Conservation (phyloP, 2,329 filamentous ascomycete genomes). For the Leptographium flavum region DNA sequence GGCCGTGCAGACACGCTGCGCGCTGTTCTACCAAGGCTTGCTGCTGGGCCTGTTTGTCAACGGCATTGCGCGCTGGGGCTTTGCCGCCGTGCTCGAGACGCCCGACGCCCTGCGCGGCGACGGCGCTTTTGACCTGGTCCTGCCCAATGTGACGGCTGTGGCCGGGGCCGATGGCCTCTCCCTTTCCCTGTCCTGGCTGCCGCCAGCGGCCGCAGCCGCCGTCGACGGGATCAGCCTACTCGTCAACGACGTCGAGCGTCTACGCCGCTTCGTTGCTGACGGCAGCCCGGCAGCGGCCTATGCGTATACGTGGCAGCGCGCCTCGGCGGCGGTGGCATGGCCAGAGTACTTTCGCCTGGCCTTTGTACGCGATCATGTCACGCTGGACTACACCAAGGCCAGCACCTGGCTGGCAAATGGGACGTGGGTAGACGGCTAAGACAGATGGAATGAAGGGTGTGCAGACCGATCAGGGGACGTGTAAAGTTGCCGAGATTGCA, state of each 20-base stretch:
- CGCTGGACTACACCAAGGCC: constrained; percentile 61
- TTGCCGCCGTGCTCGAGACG: constrained; percentile 78
- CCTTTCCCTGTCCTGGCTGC: constrained; percentile 36
- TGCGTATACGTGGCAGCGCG: constrained; percentile 44
- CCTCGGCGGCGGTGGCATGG: constrained; percentile 28
- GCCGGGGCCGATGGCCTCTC: no score
- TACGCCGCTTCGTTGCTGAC: constrained; percentile 51
- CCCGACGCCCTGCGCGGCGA: constrained; percentile 55
- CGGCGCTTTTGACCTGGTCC: constrained; percentile 43
- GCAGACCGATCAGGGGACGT: no score
- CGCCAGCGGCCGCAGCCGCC: constrained; percentile 35
- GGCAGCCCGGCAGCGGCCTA: constrained; percentile 12
- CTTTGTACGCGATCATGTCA: constrained; percentile 50
- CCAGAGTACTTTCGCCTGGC: constrained; percentile 69
- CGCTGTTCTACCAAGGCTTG: constrained; percentile 76
- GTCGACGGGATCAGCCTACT: constrained; percentile 61
- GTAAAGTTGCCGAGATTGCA: no score
- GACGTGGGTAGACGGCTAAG: background rate
- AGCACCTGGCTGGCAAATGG: constrained; percentile 53
- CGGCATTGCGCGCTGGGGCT: constrained; percentile 87
- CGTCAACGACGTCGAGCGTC: constrained; percentile 76
- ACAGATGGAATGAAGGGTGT: no score
- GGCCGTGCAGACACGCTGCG: constrained; percentile 71
- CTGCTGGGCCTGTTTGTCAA: constrained; percentile 88
- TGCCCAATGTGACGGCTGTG: constrained; percentile 27